Base-by-base conservation (phyloP, 2,329 filamentous ascomycete species). In the Aspergillus puulaauensis region DNA sequence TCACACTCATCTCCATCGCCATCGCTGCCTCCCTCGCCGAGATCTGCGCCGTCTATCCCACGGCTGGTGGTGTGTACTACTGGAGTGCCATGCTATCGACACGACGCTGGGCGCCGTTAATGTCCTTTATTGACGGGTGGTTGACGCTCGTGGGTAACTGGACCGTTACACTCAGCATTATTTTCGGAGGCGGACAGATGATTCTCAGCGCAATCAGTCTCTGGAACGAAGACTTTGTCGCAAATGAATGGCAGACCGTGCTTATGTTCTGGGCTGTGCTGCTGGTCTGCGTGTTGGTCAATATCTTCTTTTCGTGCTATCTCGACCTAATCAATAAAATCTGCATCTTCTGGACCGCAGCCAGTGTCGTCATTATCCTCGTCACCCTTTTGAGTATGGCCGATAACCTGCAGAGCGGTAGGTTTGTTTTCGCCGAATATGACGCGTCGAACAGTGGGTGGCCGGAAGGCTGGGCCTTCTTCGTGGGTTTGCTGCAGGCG, bases 181-280 rank as follows among this genome's bases (percentile, higher is more conserved):
- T 89, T 69, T 91, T 91, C 68, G 84, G 82, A 6, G 91, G 90
- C 3, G 89, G 86, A 0, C 84, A 91, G 63, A 82, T 89, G 23
- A 85, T 89, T 56, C 77, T 90, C 23, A 85, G 81, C 50, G 86
- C 87, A 2, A 88, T 90, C 59, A 81, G 83, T 15, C 75, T 90
- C 0, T 90, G 86, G 82, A 77, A 87, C 15, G 86, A 89, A 59
- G 82, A 86, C 61, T 90, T 85, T 67, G 85, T 85, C 19, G 80
- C 88, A 9, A 90, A 84, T 61, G 74, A 80, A 51, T 90, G 85
- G 83, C 87, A 90, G 74, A 90, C 87, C 0, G 82, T 90, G 2
- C 76, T 90, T 14, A 84, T 82, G 77, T 90, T 90, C 70, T 90
- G 87, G 87, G 86, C 84, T 1, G 84, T 90, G 19, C 89, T 88